Percentiles rank a stretch among this genome's conserved stretches.
These are phyloP conservation scores for Boletales sp. DNA, from an alignment of 768 basidiomycete species.

Conservation along the genomic window DNA sequence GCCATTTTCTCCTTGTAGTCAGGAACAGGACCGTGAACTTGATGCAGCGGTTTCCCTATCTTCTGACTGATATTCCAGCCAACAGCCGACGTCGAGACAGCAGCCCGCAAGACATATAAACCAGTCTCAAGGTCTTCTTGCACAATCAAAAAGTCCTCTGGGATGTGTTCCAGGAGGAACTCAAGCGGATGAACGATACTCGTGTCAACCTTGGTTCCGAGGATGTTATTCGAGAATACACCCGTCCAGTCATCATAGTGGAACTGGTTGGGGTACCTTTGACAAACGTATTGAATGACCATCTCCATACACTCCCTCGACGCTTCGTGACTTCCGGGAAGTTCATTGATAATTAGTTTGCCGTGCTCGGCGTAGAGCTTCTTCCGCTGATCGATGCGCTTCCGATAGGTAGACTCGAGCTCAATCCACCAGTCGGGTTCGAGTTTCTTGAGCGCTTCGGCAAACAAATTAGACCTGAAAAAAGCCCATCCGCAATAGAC, in stretches of 20 bases:
- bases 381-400: constrained; percentile 41
- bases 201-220: constrained; percentile 31
- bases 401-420: constrained; percentile 48
- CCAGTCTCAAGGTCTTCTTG: constrained; percentile 41
- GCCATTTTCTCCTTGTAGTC: constrained; percentile 48
- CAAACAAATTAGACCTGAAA: background rate
- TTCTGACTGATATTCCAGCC: constrained; percentile 49
- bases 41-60: constrained; percentile 43
- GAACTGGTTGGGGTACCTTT: constrained; percentile 55
- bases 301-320: constrained; percentile 53
- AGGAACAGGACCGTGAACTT: constrained; percentile 47
- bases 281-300: constrained; percentile 53
- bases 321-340: constrained; percentile 47
- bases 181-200: constrained; percentile 33
- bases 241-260: constrained; percentile 32
- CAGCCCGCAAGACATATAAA: constrained; percentile 43
- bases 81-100: constrained; percentile 43
- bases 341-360: constrained; percentile 39
- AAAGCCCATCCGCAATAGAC: background rate
- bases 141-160: constrained; percentile 49
- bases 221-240: constrained; percentile 42
- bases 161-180: constrained; percentile 48
- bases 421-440: constrained; percentile 59
- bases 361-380: constrained; percentile 37
- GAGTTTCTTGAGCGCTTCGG: constrained; percentile 41